These are phyloP conservation scores for Eruca vesicaria DNA, from an alignment of 441 rosid genomes.

Conservation along the genomic window DNA sequence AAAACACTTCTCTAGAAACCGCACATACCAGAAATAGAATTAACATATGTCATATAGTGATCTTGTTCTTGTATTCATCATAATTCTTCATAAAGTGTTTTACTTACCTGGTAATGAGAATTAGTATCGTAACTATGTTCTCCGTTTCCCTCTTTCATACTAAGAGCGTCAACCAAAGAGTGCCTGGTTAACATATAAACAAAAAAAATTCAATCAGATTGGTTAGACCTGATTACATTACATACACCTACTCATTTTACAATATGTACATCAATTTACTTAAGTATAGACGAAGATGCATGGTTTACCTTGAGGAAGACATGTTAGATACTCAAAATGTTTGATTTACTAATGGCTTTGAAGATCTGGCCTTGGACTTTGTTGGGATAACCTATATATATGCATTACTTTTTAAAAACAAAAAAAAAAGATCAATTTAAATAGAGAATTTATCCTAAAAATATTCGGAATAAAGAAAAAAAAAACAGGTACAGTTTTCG, in stretches of 20 bases:
- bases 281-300: background rate
- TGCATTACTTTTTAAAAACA: too few species aligned
- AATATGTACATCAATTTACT: background rate
- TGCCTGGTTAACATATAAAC: background rate
- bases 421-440: too few species aligned
- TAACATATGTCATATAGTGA: background rate
- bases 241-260: background rate
- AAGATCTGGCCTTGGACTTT: background rate
- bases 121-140: constrained; percentile 22
- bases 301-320: background rate
- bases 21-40: background rate
- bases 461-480: too few species aligned
- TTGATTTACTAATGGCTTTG: background rate
- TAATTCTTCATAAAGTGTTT: background rate
- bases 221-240: background rate
- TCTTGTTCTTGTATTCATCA: background rate
- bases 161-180: constrained; percentile 15
- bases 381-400: background rate
- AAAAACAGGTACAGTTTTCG: too few species aligned
- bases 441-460: too few species aligned
- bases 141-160: constrained; percentile 28
- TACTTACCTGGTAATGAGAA: constrained; percentile 19
- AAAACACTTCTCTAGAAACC: background rate
- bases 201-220: background rate
- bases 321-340: too few species aligned